Evolutionary conservation across 2,329 filamentous ascomycete genomes (phyloP).

Genomic region (Colletotrichum sp.): DNA sequence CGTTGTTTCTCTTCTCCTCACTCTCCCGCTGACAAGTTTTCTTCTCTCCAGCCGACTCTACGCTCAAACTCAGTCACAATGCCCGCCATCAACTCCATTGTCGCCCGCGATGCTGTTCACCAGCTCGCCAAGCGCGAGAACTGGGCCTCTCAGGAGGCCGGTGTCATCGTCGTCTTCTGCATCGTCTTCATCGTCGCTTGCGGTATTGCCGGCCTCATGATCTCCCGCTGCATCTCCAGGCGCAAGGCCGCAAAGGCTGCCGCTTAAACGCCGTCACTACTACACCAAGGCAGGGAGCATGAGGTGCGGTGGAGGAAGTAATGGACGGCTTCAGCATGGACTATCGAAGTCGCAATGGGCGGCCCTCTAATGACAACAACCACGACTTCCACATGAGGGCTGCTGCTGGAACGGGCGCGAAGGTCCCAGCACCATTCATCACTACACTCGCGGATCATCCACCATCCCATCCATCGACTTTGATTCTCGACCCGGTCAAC

Average conservation of each 20-base stretch:
- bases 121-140: constrained; percentile 46
- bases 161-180: constrained; percentile 48
- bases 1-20: not conserved
- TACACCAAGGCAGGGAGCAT: not conserved
- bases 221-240: constrained; percentile 35
- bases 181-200: constrained; percentile 46
- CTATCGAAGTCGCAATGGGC: not conserved
- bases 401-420: not conserved
- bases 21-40: not conserved
- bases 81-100: constrained; percentile 45
- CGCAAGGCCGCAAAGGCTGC: constrained; percentile 31
- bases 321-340: not conserved
- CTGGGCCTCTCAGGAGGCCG: constrained; percentile 42
- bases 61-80: constrained; percentile 35
- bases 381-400: not conserved
- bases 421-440: not conserved
- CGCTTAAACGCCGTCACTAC: not conserved
- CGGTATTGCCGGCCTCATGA: constrained; percentile 32
- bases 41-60: not conserved
- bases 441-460: not conserved
- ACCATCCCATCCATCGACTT: not conserved
- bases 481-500: not conserved
- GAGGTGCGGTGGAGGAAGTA: not conserved
- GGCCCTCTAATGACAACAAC: not conserved
- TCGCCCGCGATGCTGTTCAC: constrained; percentile 41